Evolutionary conservation across 164 flowering plant species (phyloP), one percentile per base, ranked within the genome.

Genomic region (Tetrastigma voinierianum): DNA sequence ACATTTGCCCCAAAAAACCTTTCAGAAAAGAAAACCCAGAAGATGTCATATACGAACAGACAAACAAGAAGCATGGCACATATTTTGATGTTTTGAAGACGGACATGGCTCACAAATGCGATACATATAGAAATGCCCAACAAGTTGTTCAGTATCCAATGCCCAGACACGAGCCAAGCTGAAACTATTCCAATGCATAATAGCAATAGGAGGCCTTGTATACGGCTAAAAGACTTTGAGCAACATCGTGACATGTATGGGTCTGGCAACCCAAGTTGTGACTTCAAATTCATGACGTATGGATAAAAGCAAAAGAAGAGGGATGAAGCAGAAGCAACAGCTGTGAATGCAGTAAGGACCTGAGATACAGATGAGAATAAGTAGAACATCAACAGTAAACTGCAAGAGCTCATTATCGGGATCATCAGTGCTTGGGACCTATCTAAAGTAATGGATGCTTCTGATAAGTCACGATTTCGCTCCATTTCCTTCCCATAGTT

Each of bases 1-100:
- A 95, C 99, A 74, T 95, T 95, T 51, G 88, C 96, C 24, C 98
- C 99, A 72, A 95, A 95, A 68, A 95, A 82, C 64, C 88, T 88
- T 86, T 95, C 98, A 2, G 99, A 95, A 74, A 79, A 95, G 83
- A 89, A 95, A 54, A 95, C 99, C 99, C 98, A 95, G 76, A 92
- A 95, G 62, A 95, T 87, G 76, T 95, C 99, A 71, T 95, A 92
- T 5, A 88, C 78, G 58, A 95, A 92, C 82, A 92, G 69, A 73
- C 97, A 95, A 46, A 73, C 79, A n/a, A 95, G 90, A 14, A 95
- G 98, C 87, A 95, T 77, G 4, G 96, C 85, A 74, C 99, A 95
- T 47, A 92, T 79, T 81, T 89, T 95, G 73, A 95, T 87, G 83
- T 95, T 95, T 32, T 96, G 98, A 45, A 95, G 88, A 46, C 99